These are phyloP conservation scores for Chlorophyllum brunneum DNA, from an alignment of 768 basidiomycete genomes.

Conservation along the genomic window DNA sequence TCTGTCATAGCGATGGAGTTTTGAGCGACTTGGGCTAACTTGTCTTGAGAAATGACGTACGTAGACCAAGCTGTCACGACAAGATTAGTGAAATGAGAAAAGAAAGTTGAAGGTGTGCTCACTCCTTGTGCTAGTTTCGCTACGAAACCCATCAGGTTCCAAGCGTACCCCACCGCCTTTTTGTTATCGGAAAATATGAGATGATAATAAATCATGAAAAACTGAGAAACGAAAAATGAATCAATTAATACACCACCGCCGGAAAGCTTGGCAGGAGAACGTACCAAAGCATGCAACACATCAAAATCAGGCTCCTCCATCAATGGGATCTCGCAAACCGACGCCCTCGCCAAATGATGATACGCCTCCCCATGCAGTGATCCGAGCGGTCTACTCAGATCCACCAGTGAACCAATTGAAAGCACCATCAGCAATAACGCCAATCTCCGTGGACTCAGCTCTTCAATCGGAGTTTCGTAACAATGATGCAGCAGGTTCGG, in stretches of 20 bases:
- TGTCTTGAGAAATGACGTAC: constrained; percentile 36
- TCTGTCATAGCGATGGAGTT: constrained; percentile 36
- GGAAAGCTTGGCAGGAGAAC: constrained; percentile 10
- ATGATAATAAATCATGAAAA: constrained; percentile 74
- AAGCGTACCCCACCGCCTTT: constrained; percentile 68
- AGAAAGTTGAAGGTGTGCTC: constrained; percentile 21
- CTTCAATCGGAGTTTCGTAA: constrained; percentile 55
- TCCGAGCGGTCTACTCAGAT: constrained; percentile 52
- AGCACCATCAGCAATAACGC: constrained; percentile 69
- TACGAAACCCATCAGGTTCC: constrained; percentile 74
- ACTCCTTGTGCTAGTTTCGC: constrained; percentile 73
- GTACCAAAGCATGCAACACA: constrained; percentile 62
- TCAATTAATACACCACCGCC: not conserved
- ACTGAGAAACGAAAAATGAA: constrained; percentile 23
- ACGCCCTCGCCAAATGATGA: constrained; percentile 62
- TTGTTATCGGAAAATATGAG: constrained; percentile 72
- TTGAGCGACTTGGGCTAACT: not conserved
- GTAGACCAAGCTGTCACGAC: constrained; percentile 53
- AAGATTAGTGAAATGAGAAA: not conserved
- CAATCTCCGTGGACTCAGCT: constrained; percentile 61
- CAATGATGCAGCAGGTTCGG: constrained; percentile 68
- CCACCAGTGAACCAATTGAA: constrained; percentile 67
- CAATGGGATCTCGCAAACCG: constrained; percentile 68
- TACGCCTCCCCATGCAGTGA: constrained; percentile 61
- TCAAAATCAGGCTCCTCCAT: constrained; percentile 76